Evolutionary conservation across 2,329 filamentous ascomycete species (phyloP).

Genomic region (Penicillium digitatum): DNA sequence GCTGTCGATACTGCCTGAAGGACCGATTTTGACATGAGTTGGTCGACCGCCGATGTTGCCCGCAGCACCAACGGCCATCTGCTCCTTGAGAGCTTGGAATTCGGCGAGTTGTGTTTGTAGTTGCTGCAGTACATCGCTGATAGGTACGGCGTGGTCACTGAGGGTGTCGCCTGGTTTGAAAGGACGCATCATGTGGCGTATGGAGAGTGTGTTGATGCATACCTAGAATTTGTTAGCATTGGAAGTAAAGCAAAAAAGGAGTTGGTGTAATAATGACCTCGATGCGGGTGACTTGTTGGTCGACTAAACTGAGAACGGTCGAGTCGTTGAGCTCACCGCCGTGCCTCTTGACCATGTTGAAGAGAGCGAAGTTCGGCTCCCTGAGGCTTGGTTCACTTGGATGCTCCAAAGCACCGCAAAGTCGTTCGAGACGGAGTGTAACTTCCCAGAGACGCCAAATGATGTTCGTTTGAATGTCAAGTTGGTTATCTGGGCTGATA

Average conservation of each 20-base stretch:
- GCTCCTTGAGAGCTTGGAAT: constrained; percentile 40
- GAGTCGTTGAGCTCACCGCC: constrained; percentile 84
- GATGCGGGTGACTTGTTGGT: constrained; percentile 92
- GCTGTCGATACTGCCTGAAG: constrained; percentile 18
- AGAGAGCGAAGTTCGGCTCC: constrained; percentile 74
- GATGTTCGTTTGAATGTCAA: constrained; percentile 77
- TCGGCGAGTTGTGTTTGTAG: constrained; percentile 42
- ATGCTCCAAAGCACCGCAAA: constrained; percentile 83
- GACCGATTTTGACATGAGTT: constrained; percentile 8
- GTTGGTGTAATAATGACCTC: constrained; percentile 62
- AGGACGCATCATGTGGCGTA: constrained; percentile 75
- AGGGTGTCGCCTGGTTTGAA: constrained; percentile 60
- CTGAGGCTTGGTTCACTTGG: constrained; percentile 61
- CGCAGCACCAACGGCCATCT: constrained; percentile 30
- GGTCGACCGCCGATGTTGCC: constrained; percentile 22
- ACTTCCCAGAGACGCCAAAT: constrained; percentile 90
- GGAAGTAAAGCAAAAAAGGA: neutral
- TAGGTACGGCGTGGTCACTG: constrained; percentile 71
- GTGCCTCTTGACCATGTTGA: constrained; percentile 67
- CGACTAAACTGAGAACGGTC: constrained; percentile 83
- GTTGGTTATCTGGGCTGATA: constrained; percentile 59
- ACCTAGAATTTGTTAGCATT: constrained; percentile 52
- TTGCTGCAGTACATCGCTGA: constrained; percentile 58
- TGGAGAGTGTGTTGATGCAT: constrained; percentile 71
- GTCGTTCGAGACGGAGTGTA: constrained; percentile 82